phyloP scores from a whole-genome alignment of 768 basidiomycete species.

The Russula foetens region DNA sequence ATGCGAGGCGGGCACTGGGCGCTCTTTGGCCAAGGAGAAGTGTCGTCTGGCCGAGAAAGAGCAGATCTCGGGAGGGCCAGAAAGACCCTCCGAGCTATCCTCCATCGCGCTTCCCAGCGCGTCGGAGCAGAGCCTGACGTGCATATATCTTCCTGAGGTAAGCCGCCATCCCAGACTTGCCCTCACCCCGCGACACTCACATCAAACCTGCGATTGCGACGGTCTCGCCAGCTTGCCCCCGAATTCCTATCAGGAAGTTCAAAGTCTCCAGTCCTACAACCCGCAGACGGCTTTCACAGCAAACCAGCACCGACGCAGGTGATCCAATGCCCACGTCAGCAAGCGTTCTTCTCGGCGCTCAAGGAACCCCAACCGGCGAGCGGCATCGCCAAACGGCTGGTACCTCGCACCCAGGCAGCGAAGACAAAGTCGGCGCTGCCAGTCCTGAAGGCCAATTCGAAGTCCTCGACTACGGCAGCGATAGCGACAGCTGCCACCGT shows the following conservation, averaged over 20 bases:
- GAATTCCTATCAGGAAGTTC: constrained; percentile 18
- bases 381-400: constrained; percentile 4
- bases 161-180: neutral
- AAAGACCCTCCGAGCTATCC: neutral
- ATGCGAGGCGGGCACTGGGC: neutral
- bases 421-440: constrained; percentile 1
- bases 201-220: neutral
- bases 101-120: neutral
- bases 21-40: constrained; percentile 1
- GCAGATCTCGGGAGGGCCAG: neutral
- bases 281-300: constrained; percentile 15
- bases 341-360: constrained; percentile 10
- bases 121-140: constrained; percentile 12
- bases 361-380: constrained; percentile 1
- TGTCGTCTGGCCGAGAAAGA: neutral
- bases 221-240: constrained; percentile 9
- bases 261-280: constrained; percentile 12
- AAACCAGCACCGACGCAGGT: constrained; percentile 4
- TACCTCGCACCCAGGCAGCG: neutral
- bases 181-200: neutral
- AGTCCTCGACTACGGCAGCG: neutral
- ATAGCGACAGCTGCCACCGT: neutral
- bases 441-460: neutral
- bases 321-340: constrained; percentile 7
- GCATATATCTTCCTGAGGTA: constrained; percentile 18